phyloP scores from a whole-genome alignment of 2,329 filamentous ascomycete species.

The Thermochaetoides dissita region DNA sequence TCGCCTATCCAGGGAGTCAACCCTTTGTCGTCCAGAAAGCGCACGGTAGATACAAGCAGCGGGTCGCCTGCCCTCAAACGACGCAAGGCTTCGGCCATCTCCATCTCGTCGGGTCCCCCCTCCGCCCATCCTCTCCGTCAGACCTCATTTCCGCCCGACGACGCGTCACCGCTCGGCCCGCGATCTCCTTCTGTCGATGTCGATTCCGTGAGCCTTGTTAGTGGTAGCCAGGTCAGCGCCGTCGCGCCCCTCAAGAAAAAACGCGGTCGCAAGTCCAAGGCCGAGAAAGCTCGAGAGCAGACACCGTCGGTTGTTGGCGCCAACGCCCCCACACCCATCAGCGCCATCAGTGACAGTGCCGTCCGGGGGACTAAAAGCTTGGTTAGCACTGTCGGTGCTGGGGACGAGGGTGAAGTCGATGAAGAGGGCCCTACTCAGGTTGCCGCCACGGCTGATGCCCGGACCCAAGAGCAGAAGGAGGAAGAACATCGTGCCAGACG shows the following conservation, averaged over 20 bases:
- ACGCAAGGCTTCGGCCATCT: slow-evolving; percentile 55
- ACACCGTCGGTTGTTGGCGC: slow-evolving; percentile 30
- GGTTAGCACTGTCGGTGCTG: slow-evolving; percentile 28
- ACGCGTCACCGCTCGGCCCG: slow-evolving; percentile 35
- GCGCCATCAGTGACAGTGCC: slow-evolving; percentile 25
- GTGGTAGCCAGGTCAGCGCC: slow-evolving; percentile 43
- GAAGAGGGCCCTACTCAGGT: slow-evolving; percentile 22
- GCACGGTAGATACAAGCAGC: slow-evolving; percentile 37
- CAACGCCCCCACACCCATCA: slow-evolving; percentile 28
- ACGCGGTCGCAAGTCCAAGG: slow-evolving; percentile 47
- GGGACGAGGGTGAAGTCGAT: slow-evolving; percentile 34
- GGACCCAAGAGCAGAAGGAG: slow-evolving; percentile 53
- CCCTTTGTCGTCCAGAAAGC: slow-evolving; percentile 40
- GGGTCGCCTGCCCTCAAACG: slow-evolving; percentile 43
- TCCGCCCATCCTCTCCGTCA: slow-evolving; percentile 60
- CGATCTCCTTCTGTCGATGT: slow-evolving; percentile 56
- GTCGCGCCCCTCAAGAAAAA: slow-evolving; percentile 39
- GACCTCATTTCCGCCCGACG: slow-evolving; percentile 64
- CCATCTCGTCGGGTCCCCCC: slow-evolving; percentile 31
- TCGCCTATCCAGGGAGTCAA: slow-evolving; percentile 29
- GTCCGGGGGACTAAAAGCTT: slow-evolving; percentile 18
- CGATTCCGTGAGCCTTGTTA: slow-evolving; percentile 45
- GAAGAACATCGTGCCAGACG: slow-evolving; percentile 50
- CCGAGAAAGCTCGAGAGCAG: slow-evolving; percentile 35
- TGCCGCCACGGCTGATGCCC: slow-evolving; percentile 34